A percentile compares a stretch with the other conserved stretches of the same genome.
These are phyloP conservation scores for Volvariella surrecta DNA, from an alignment of 1,284 basidiomycete genomes.

Conservation along the genomic window DNA sequence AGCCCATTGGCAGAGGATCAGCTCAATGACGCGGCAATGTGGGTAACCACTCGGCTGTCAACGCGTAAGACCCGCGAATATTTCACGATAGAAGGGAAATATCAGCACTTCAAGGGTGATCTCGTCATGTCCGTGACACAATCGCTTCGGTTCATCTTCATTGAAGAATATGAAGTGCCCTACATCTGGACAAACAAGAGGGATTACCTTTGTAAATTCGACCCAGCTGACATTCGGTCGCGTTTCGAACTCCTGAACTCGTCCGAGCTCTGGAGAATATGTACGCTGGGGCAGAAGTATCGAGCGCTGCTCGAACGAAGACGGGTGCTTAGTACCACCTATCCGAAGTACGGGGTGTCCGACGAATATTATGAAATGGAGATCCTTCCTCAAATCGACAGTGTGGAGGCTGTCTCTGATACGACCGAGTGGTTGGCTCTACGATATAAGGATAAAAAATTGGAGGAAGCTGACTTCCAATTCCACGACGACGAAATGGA, in stretches of 20 bases:
- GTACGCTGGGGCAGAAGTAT: constrained; percentile 79
- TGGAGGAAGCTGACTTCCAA: constrained; percentile 49
- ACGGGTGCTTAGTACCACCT: constrained; percentile 54
- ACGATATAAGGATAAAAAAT: constrained; percentile 76
- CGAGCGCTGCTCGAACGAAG: constrained; percentile 76
- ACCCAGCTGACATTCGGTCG: constrained; percentile 42
- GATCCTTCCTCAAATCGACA: constrained; percentile 55
- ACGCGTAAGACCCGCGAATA: constrained; percentile 68
- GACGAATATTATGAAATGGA: constrained; percentile 72
- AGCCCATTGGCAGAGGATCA: constrained; percentile 63
- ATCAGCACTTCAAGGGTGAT: constrained; percentile 52
- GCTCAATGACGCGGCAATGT: constrained; percentile 77
- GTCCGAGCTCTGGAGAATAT: constrained; percentile 84
- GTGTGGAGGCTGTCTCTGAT: constrained; percentile 87
- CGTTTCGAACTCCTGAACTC: constrained; percentile 66
- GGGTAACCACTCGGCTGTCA: constrained; percentile 87
- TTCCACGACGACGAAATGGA: constrained; percentile 69
- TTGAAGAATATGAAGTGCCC: constrained; percentile 88
- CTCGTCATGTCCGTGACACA: constrained; percentile 78
- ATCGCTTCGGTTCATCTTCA: constrained; percentile 79
- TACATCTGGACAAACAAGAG: constrained; percentile 93
- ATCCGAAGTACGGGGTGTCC: constrained; percentile 50
- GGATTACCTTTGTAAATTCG: constrained; percentile 82
- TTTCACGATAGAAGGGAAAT: constrained; percentile 54
- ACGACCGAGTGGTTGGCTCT: constrained; percentile 87